Conservation (phyloP, 345 rosid genomes). For the Populus deltoides region DNA sequence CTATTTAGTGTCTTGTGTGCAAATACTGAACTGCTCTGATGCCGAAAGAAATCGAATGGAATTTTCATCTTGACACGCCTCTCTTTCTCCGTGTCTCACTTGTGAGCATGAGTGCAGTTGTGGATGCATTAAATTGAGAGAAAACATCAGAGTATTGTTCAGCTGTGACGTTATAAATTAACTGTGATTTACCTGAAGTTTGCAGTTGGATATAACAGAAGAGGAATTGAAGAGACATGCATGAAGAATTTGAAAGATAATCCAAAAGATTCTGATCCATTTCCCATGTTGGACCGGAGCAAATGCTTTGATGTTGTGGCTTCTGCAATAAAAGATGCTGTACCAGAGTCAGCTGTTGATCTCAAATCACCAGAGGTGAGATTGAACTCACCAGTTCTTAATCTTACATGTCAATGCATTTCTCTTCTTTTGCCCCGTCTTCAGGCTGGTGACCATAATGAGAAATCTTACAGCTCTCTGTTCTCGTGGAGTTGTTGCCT, state of each 20-base stretch:
- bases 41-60: neutral
- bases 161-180: neutral
- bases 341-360: constrained; percentile 77
- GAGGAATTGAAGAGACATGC: constrained; percentile 70
- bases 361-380: constrained; percentile 84
- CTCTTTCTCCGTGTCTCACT: neutral
- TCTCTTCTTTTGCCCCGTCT: neutral
- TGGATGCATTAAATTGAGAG: neutral
- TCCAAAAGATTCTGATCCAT: constrained; percentile 34
- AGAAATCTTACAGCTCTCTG: constrained; percentile 52
- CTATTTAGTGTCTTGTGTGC: neutral
- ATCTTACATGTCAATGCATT: neutral
- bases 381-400: neutral
- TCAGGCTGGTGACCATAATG: constrained; percentile 6
- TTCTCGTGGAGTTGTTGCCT: constrained; percentile 84
- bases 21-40: neutral
- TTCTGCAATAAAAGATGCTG: constrained; percentile 69
- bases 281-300: constrained; percentile 60
- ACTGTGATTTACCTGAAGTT: constrained; percentile 39
- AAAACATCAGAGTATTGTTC: neutral
- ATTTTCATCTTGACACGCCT: neutral
- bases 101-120: neutral
- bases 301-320: constrained; percentile 81
- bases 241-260: constrained; percentile 39
- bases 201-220: constrained; percentile 86